Percentiles rank a stretch among this genome's conserved stretches.
phyloP scores from a whole-genome alignment of 352 stramenopile species.

The Globisporangium solare region DNA sequence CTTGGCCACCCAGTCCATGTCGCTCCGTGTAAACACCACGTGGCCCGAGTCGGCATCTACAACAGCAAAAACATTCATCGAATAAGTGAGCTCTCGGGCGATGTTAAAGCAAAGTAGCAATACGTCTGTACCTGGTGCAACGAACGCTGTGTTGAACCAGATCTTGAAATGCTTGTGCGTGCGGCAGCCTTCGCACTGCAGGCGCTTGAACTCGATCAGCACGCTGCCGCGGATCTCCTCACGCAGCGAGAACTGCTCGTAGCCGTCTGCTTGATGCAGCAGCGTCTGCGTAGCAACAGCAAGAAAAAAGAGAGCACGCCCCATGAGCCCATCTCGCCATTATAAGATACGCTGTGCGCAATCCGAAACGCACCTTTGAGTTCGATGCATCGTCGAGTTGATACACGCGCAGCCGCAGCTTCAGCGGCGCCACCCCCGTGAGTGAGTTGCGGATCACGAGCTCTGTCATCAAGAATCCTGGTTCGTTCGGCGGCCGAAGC shows the following conservation, averaged over 20 bases:
- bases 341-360: too few relatives aligned
- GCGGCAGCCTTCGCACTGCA: slow-evolving; percentile 33
- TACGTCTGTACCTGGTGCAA: slow-evolving; percentile 21
- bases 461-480: slow-evolving; percentile 5
- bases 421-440: slow-evolving; percentile 11
- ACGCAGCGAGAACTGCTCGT: slow-evolving; percentile 42
- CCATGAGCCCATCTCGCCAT: not conserved
- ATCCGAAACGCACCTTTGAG: slow-evolving; percentile 19
- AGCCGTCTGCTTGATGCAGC: slow-evolving; percentile 45
- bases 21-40: slow-evolving; percentile 35
- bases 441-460: slow-evolving; percentile 12
- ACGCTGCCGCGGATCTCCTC: slow-evolving; percentile 45
- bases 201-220: slow-evolving; percentile 51
- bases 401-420: slow-evolving; percentile 47
- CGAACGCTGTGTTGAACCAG: slow-evolving; percentile 68
- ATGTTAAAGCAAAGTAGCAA: slow-evolving; percentile 1
- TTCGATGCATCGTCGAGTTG: slow-evolving; percentile 21
- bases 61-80: not conserved
- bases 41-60: slow-evolving; percentile 30
- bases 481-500: not conserved
- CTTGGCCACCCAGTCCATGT: slow-evolving; percentile 62
- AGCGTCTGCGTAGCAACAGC: slow-evolving; percentile 16
- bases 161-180: slow-evolving; percentile 64
- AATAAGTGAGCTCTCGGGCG: too few relatives aligned
- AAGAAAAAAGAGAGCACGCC: not conserved